Base-by-base conservation (phyloP, 2,329 filamentous ascomycete genomes). In the Fusarium sp. region DNA sequence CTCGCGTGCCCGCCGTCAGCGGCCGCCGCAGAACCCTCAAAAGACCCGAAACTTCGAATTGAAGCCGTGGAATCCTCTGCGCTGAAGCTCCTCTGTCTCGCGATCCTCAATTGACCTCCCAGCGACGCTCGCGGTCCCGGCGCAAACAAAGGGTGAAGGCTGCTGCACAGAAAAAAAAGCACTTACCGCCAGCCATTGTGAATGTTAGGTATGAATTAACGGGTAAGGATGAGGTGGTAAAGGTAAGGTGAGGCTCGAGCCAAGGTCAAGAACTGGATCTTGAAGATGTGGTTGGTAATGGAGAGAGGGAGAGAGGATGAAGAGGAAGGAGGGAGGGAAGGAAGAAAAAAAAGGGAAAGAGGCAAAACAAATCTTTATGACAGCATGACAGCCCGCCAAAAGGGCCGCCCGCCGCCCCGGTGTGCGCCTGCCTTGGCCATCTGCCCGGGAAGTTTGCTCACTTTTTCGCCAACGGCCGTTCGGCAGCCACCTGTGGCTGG, bases 121-220 rank as follows among this genome's bases (percentile, higher is more conserved):
- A 42, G 62, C 59, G 20, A 35, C 42, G 40, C 18, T 45, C 29
- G 60, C 42, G 63, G 31, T 22, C 58, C 36, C 35, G 60, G 73
- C 73, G 70, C 66, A 69, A 69, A 70, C 38, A 47, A 69, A 54
- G 22, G 27, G 5, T 5, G 42, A n/a, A 13, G n/a, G 14, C 25
- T 50, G 45, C 45, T 50, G 45, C 45, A 50, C 16, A 50, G 47
- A 52, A n/a, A 18, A 33, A 33, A 50, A 25, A 29, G 54, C 63
- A 86, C 84, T 85, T 84, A 86, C 84, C 84, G 78, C 83, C 84
- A 83, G 84, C 84, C 84, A 86, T 86, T 83, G 80, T 85, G 81
- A 75, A 68, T 74, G 68, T 31, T 74, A 68, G 72, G 63, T 74
- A 70, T 57, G 68, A 63, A 70, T 77, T 75, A 77, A 66, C 25